These are phyloP conservation scores for Termitomyces heimii DNA, from an alignment of 768 basidiomycete species.

Conservation along the genomic window DNA sequence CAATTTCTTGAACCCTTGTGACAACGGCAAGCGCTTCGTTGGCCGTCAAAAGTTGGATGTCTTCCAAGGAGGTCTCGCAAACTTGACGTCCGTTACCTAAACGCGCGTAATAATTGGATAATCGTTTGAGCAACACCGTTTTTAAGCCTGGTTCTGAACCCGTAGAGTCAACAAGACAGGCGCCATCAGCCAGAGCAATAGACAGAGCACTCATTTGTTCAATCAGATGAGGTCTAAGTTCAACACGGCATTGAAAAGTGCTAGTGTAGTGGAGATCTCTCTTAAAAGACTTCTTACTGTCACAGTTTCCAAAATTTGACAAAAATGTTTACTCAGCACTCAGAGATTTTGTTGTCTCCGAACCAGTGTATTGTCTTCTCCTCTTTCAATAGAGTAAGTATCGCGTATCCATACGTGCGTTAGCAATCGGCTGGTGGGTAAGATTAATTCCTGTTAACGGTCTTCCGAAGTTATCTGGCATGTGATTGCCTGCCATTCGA, in stretches of 20 bases:
- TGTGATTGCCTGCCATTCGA: slow-evolving; percentile 7
- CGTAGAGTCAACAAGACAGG: slow-evolving; percentile 30
- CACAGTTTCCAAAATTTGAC: not conserved
- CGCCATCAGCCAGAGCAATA: slow-evolving; percentile 27
- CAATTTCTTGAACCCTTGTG: slow-evolving; percentile 37
- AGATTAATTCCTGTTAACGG: not conserved
- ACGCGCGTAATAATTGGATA: slow-evolving; percentile 32
- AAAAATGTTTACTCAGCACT: not conserved
- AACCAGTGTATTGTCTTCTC: not conserved
- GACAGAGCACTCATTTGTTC: slow-evolving; percentile 17
- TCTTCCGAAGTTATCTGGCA: slow-evolving; percentile 5
- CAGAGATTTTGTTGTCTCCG: not conserved
- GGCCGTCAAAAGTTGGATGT: slow-evolving; percentile 48
- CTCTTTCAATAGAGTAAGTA: not conserved
- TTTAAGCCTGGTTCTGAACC: slow-evolving; percentile 25
- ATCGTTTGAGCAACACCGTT: slow-evolving; percentile 30
- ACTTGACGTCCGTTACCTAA: slow-evolving; percentile 13
- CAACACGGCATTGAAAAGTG: not conserved
- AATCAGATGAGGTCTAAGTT: not conserved
- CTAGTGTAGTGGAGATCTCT: not conserved
- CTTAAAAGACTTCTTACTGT: not conserved
- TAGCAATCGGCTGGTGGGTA: not conserved
- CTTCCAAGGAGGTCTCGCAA: slow-evolving; percentile 24
- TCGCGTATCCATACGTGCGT: not conserved
- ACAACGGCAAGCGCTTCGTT: slow-evolving; percentile 47